Conservation (phyloP, 768 basidiomycete species). For the Suillus hirtellus region DNA sequence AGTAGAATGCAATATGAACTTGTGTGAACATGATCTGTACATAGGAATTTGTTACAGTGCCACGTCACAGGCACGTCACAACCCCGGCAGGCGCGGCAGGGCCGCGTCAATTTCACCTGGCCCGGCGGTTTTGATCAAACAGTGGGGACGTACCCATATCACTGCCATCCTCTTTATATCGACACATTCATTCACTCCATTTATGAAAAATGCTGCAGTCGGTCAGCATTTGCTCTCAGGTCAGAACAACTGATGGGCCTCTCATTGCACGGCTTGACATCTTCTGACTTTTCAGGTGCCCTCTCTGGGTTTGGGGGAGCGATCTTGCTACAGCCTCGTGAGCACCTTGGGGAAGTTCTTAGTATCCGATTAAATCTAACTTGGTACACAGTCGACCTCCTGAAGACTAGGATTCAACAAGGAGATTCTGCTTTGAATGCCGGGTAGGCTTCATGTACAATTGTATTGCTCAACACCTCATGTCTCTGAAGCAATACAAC, state of each 20-base stretch:
- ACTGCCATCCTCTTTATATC: neutral
- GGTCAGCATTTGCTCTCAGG: constrained; percentile 33
- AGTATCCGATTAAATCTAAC: neutral
- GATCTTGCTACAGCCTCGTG: constrained; percentile 75
- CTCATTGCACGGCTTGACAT: neutral
- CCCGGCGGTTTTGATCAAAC: no score
- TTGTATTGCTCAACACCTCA: neutral
- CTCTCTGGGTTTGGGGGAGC: constrained; percentile 79
- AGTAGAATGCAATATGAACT: no score
- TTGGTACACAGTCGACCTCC: constrained; percentile 64
- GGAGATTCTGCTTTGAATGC: constrained; percentile 50
- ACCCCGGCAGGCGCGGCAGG: no score
- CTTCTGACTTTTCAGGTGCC: constrained; percentile 49
- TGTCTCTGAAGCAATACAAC: constrained; percentile 32
- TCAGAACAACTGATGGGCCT: neutral
- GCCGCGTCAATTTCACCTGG: no score
- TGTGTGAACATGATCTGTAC: no score
- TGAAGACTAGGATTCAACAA: constrained; percentile 93
- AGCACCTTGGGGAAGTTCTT: constrained; percentile 22
- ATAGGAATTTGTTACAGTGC: no score
- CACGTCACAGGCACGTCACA: no score
- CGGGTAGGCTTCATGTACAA: constrained; percentile 34
- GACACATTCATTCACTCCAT: constrained; percentile 6
- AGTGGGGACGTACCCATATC: no score
- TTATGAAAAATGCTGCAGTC: constrained; percentile 28